Evolutionary conservation across 345 rosid genomes (phyloP), one percentile per base, ranked within the genome.

Genomic region (Ceriops tagal): DNA sequence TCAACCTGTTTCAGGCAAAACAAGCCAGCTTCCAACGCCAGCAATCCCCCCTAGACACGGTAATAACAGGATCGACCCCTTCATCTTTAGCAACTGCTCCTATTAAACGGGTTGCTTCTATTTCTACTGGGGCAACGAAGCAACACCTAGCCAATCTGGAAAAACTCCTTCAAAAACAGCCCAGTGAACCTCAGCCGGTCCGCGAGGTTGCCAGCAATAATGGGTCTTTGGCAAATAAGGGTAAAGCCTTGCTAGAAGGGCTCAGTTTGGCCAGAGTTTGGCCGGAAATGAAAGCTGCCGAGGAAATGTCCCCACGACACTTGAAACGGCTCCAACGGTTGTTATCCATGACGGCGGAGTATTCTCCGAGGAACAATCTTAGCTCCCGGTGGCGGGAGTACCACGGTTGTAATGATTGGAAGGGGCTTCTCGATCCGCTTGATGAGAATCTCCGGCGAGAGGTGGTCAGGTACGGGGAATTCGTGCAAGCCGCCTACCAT

Each of bases 281-380:
- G 99, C 88, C 96, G 24, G 93, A 83, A 64, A 76, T 77, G 82
- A 93, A 85, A 72, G 86, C 91, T 8, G 98, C 93, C 0, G 99
- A 88, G 37, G 99, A 92, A 74, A 87, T 95, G 89, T 95, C 99
- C 0, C 99, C 99, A 0, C 79, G 90, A 53, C 80, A 86, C 74
- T 53, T 93, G 8, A 82, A 87, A 71, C 77, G 86, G 21, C 99
- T 95, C 15, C 84, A 86, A 64, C 79, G 97, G 11, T 82, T 95
- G 71, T 67, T 95, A 20, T 95, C 97, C 1, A 85, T 71, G 75
- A 83, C 91, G 6, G 69, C 71, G 1, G 95, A 93, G 64, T 86
- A 88, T 82, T 95, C 99, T 1, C 99, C 99, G 6, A 83, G 96
- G 82, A 92, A 83, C 70, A 73, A 65, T 47, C 87, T 95, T 47